Conservation (phyloP, 2,329 filamentous ascomycete genomes). For the Colletotrichum limetticola region DNA sequence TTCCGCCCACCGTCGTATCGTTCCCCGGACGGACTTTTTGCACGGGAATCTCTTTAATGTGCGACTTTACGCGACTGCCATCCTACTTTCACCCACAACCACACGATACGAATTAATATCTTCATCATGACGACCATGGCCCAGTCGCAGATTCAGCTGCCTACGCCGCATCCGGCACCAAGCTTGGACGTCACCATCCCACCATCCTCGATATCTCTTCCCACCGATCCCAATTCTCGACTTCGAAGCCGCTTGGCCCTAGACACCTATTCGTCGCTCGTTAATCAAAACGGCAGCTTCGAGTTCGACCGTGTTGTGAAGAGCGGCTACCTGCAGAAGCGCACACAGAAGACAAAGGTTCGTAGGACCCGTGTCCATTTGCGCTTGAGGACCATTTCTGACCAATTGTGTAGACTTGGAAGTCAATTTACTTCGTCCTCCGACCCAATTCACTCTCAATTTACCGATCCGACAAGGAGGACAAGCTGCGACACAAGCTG, state of each 20-base stretch:
- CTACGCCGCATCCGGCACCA: slow-evolving; percentile 21
- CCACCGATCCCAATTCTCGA: slow-evolving; percentile 41
- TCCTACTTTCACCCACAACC: slow-evolving; percentile 9
- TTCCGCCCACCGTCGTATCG: not conserved
- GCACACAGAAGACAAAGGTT: slow-evolving; percentile 94
- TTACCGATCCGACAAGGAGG: slow-evolving; percentile 92
- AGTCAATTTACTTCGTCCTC: slow-evolving; percentile 87
- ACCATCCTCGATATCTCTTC: slow-evolving; percentile 32
- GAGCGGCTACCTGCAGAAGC: slow-evolving; percentile 85
- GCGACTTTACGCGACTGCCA: slow-evolving; percentile 26
- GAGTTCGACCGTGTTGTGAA: slow-evolving; percentile 96
- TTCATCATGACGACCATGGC: slow-evolving; percentile 25
- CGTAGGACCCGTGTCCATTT: slow-evolving; percentile 25
- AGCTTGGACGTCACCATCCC: slow-evolving; percentile 38
- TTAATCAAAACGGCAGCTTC: slow-evolving; percentile 95
- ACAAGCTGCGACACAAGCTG: slow-evolving; percentile 88
- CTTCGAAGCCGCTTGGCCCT: slow-evolving; percentile 59
- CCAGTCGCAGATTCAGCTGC: slow-evolving; percentile 28
- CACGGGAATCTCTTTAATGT: slow-evolving; percentile 26
- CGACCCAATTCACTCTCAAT: slow-evolving; percentile 90
- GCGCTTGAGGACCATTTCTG: not conserved
- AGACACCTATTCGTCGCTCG: slow-evolving; percentile 77
- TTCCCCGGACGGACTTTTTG: slow-evolving; percentile 5
- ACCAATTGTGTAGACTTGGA: slow-evolving; percentile 77
- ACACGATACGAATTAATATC: slow-evolving; percentile 9